Evolutionary conservation across 78 protist genomes (phyloP), one percentile per base, ranked within the genome.

Genomic region (Dictyostelium firmibasis): DNA sequence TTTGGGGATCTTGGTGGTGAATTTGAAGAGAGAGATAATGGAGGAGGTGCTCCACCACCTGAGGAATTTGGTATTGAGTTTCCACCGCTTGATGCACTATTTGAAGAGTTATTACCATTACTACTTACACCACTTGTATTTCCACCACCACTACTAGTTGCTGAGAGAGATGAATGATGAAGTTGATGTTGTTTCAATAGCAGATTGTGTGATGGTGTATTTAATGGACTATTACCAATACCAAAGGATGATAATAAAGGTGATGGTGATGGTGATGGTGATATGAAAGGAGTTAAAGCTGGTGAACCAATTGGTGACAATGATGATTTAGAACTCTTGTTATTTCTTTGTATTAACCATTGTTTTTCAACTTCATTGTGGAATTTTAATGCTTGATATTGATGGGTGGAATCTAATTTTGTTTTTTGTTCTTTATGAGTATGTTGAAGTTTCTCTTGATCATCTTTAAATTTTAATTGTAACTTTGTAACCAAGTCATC

Each of bases 211-310:
- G 36, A 41, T 4, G 83, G 83, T 35, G 83, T 77, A 77, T 41
- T 77, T 41, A 77, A 25, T n/a, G 83, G 91, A 44, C 47, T 85
- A 23, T 33, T 44, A 25, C 47, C 67, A 27, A 82, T 31, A 9
- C 41, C 29, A 27, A 69, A 89, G 0, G 83, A 69, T 20, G 87
- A 78, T 23, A 89, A 79, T 84, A 84, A 64, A 23, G 94, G 94
- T 8, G 94, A 89, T 14, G 94, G 94, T 4, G 94, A 78, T 9
- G 94, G 94, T 29, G 94, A 89, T 1, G 94, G 94, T 20, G 94
- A 89, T 23, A 89, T 89, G 35, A 89, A 89, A 23, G 94, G 94
- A 1, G 94, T 77, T 25, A 89, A 69, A 9, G 94, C 82, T 2
- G 94, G 94, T 25, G 94, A 89, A 14, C 79, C 79, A 47, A 81